phyloP scores from a whole-genome alignment of 1,284 basidiomycete genomes.

The Microstroma glucosiphilum region DNA sequence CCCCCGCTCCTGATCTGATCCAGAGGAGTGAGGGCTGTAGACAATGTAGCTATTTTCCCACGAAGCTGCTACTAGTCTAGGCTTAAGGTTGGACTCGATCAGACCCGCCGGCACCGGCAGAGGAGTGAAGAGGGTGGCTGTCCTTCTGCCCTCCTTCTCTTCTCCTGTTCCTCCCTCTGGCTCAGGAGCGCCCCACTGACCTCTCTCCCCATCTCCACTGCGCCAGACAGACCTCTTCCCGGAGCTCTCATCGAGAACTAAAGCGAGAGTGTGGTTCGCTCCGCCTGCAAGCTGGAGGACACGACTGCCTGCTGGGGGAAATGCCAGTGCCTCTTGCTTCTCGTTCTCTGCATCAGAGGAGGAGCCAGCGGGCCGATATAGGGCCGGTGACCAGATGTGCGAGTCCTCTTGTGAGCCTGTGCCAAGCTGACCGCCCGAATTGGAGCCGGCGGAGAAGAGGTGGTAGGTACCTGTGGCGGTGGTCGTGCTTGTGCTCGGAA shows the following conservation, averaged over 20 bases:
- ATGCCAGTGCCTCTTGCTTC: neutral
- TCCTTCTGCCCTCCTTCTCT: neutral
- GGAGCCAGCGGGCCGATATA: neutral
- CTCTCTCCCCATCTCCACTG: neutral
- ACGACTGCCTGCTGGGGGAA: neutral
- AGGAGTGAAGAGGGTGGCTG: neutral
- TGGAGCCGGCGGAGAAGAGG: neutral
- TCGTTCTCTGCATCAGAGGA: neutral
- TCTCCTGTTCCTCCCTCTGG: too few relatives aligned
- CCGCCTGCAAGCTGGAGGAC: neutral
- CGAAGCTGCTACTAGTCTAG: neutral
- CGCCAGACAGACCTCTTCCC: neutral
- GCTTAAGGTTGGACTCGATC: neutral
- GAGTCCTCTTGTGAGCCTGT: neutral
- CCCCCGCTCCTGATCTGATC: neutral
- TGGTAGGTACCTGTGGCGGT: too few relatives aligned
- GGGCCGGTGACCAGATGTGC: neutral
- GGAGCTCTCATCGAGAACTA: neutral
- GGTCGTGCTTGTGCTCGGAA: too few relatives aligned
- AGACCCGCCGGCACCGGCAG: neutral
- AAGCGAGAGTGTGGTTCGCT: neutral
- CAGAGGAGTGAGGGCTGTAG: neutral
- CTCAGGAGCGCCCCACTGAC: neutral
- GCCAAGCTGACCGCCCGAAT: neutral
- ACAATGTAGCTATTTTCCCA: neutral